Base-by-base conservation (phyloP, 2,329 filamentous ascomycete genomes). In the Xylaria sp. region DNA sequence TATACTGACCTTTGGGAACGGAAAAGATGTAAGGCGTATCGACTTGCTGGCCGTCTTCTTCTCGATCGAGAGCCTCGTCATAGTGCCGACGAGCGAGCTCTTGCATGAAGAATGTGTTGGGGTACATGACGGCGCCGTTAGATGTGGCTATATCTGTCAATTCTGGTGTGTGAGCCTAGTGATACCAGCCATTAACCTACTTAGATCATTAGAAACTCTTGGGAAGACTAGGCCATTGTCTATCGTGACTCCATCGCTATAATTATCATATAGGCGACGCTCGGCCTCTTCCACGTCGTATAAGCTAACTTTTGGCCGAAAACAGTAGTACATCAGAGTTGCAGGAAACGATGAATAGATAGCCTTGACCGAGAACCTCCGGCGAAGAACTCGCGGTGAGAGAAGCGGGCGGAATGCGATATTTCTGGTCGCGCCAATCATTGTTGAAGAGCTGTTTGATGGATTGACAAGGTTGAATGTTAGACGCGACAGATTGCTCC, bases 51-150 rank as follows among this genome's bases (percentile, higher is more conserved):
- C 54, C 34, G 1, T 13, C 54, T 10, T 39, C 34, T 44, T 57
- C n/a, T 10, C 54, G 54, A 23, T 57, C 54, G 12, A 57, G 54
- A 15, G 9, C 31, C 1, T 57, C 54, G 20, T 57, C 54, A 13
- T 57, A 57, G 10, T 57, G 5, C 4, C n/a, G 54, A 25, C 54
- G 54, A 25, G 44, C 4, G n/a, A 57, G 9, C 10, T 57, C 54
- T 10, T 57, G 54, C 54, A 57, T 57, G 12, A 57, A 25, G 20
- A 39, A 39, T 2, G 54, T 57, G 54, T 57, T 57, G 10, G 54
- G 54, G 23, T 13, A 57, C 54, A 57, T 57, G n/a, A 25, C 23
- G 13, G 34, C 54, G 3, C 54, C 54, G 41, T 57, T 57, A 5
- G 54, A 23, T 3, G 25, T 12, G n/a, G 15, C 28, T 55, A 23